phyloP scores from a whole-genome alignment of 345 rosid species.

The Hibiscus syriacus region DNA sequence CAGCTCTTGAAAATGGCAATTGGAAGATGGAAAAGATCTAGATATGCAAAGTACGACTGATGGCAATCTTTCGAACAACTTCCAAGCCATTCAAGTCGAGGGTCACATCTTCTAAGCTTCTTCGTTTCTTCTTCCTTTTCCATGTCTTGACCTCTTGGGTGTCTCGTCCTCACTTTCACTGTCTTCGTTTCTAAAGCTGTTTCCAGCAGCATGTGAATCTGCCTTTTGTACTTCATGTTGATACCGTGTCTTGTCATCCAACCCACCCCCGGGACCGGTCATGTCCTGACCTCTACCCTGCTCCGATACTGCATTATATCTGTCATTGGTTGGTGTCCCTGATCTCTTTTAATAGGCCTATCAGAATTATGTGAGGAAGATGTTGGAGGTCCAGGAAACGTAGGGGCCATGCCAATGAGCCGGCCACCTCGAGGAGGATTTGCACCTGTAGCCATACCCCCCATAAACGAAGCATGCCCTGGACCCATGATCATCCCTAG shows the following conservation, averaged over 20 bases:
- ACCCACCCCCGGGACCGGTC: slow-evolving; percentile 25
- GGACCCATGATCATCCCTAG: slow-evolving; percentile 92
- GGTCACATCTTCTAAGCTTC: slow-evolving; percentile 20
- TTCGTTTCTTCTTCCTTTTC: slow-evolving; percentile 77
- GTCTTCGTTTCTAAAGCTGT: slow-evolving; percentile 55
- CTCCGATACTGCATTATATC: slow-evolving; percentile 35
- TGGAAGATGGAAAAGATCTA: background rate
- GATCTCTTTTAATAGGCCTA: slow-evolving; percentile 46
- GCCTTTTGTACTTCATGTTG: slow-evolving; percentile 33
- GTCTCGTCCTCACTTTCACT: slow-evolving; percentile 93
- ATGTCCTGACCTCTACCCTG: slow-evolving; percentile 44
- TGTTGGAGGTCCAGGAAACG: slow-evolving; percentile 37
- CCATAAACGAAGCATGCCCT: slow-evolving; percentile 76
- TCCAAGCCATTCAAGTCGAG: too few relatives aligned
- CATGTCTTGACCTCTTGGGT: slow-evolving; percentile 91
- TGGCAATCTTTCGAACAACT: background rate
- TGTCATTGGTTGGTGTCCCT: slow-evolving; percentile 33
- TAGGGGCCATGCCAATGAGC: slow-evolving; percentile 41
- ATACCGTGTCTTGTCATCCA: slow-evolving; percentile 35
- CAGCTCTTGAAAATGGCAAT: background rate
- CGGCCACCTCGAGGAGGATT: slow-evolving; percentile 50
- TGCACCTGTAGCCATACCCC: slow-evolving; percentile 50
- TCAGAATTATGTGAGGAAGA: slow-evolving; percentile 36
- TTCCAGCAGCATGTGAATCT: slow-evolving; percentile 41
- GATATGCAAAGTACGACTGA: background rate